Evolutionary conservation across 2,329 filamentous ascomycete genomes (phyloP), one percentile per base, ranked within the genome.

Genomic region (Neoarthrinium moseri): DNA sequence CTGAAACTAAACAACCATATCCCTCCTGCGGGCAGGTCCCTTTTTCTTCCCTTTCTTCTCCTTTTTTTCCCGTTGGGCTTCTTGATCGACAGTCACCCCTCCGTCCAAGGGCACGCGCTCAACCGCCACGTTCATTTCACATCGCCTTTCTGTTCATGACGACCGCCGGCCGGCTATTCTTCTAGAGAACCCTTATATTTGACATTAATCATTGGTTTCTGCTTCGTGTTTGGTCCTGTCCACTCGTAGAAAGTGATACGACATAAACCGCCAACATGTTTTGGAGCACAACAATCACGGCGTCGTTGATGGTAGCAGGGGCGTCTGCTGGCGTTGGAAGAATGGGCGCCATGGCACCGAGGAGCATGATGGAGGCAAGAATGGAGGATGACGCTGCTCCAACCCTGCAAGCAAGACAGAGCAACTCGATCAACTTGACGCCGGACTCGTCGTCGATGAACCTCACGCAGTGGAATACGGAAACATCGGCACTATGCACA

Each of bases 401-500:
- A 4, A 36, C 47, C 17, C 38, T 51, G 38, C 32, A 45, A 36
- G 39, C 33, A 27, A 45, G 48, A 37, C 48, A 51, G 38, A 39
- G 24, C 27, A 37, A 15, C 22, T 40, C 43, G 10, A 33, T 50
- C 44, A 50, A 44, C 29, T n/a, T 51, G 21, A 46, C 38, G 7
- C 43, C 45, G 46, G 52, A 62, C 22, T 65, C 75, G 52, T 72
- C 71, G 43, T 66, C 64, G n/a, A 60, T 77, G 53, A 77, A 84
- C 65, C 61, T 77, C 58, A 74, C 74, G 3, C 65, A 71, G 6
- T 87, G 83, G 83, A 70, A 84, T 50, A 55, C 58, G 4, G 62
- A 72, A 34, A 86, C 80, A 6, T 70, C 73, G 24, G 57, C 68
- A 10, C 84, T 84, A 18, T 94, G 89, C 64, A 69, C 68, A 35